Percentiles rank a stretch among this genome's conserved stretches.
phyloP scores from a whole-genome alignment of 176 grass and related monocot species.

The Lolium perenne region DNA sequence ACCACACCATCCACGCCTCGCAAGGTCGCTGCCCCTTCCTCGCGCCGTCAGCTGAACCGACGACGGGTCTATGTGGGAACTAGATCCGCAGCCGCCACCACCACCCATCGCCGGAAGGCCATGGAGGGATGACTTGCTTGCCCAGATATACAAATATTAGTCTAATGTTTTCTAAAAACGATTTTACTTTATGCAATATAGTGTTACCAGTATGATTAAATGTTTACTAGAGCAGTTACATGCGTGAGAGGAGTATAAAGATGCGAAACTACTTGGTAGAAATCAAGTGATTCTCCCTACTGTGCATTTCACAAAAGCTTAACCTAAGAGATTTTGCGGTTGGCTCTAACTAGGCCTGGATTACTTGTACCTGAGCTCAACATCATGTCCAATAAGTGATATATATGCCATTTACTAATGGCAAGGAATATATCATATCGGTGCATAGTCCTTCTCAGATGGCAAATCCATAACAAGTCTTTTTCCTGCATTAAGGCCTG shows the following conservation, averaged over 20 bases:
- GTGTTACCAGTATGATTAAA: neutral
- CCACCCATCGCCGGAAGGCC: too few relatives aligned
- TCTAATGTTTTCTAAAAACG: neutral
- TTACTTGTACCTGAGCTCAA: neutral
- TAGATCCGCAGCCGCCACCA: too few relatives aligned
- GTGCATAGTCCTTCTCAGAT: neutral
- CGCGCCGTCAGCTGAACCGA: too few relatives aligned
- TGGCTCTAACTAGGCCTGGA: neutral
- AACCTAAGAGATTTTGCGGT: neutral
- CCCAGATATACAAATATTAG: neutral
- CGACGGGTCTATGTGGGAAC: too few relatives aligned
- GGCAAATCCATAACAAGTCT: neutral
- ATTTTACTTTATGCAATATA: neutral
- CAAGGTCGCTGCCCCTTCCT: too few relatives aligned
- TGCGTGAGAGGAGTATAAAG: too few relatives aligned
- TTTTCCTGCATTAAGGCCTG: too few relatives aligned
- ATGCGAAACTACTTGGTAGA: too few relatives aligned
- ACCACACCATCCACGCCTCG: too few relatives aligned
- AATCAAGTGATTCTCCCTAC: neutral
- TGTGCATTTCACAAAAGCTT: neutral
- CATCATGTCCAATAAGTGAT: neutral
- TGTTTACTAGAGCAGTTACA: neutral
- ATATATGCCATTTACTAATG: neutral
- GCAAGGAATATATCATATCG: neutral
- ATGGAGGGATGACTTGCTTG: slow-evolving; percentile 4